Evolutionary conservation across 2,329 filamentous ascomycete species (phyloP), one percentile per base, ranked within the genome.

Genomic region (Ascomycota sp.): DNA sequence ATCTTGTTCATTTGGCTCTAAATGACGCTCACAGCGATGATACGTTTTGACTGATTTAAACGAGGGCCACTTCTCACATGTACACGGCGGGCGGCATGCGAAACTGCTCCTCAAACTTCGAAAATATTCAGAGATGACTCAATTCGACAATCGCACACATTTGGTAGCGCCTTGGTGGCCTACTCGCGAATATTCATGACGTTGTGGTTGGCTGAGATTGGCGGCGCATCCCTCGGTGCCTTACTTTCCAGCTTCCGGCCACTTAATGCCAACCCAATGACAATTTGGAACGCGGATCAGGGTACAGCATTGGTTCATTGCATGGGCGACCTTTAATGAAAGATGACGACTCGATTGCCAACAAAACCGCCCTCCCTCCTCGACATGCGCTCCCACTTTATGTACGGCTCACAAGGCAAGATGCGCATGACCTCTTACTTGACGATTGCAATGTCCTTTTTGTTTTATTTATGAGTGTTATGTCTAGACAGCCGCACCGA

Each of bases 371-470:
- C 36, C 35, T 37, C 25, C 16, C 36, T 27, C 5, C 7, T 21
- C n/a, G 26, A 9, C 7, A 16, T 16, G 10, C 11, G 8, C 16
- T 5, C 16, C 16, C 16, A 21, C 16, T 21, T 21, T 21, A 21
- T 21, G 16, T 21, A 21, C 16, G 16, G 5, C 16, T 21, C 16
- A 21, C 16, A 21, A 21, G 42, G 45, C 46, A 50, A 51, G 43
- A 46, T 44, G 44, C 16, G 16, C 46, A 50, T 43, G 47, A 53
- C 46, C 46, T 12, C 51, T 44, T 50, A 49, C 50, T 53, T 58
- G 55, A 58, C 53, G 55, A 58, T 55, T 51, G 57, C 52, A 54
- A 57, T 52, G 53, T 25, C 24, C 12, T 51, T 56, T 56, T 56
- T 53, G 9, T 12, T 29, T 32, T n/a, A n/a, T 21, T 25, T 25